Conservation (phyloP, 2,329 filamentous ascomycete species). For the Colletotrichum melonis region DNA sequence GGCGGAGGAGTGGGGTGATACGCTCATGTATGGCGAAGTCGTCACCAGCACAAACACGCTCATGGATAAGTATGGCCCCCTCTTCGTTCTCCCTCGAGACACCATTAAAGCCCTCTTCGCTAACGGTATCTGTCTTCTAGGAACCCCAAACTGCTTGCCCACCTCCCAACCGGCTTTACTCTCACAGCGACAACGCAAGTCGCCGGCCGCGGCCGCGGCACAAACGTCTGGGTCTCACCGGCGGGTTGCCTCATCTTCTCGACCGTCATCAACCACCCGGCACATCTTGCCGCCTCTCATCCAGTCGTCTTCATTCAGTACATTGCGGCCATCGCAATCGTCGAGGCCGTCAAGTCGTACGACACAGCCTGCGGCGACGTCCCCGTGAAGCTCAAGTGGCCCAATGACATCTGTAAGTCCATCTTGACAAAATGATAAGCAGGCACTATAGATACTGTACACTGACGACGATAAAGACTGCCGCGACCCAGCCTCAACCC, state of each 20-base stretch:
- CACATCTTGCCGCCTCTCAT: constrained; percentile 75
- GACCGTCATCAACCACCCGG: constrained; percentile 85
- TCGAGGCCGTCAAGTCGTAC: constrained; percentile 85
- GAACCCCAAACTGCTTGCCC: constrained; percentile 81
- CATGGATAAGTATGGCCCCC: constrained; percentile 77
- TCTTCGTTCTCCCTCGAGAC: neutral
- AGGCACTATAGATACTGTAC: no score
- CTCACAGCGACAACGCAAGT: constrained; percentile 88
- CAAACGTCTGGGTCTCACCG: constrained; percentile 95
- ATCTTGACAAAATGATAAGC: no score
- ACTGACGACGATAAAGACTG: constrained; percentile 60
- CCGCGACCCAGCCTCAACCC: constrained; percentile 68
- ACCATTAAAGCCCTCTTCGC: neutral
- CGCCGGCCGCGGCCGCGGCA: constrained; percentile 87
- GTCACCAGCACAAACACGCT: constrained; percentile 95
- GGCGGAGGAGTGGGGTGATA: constrained; percentile 77
- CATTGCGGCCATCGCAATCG: constrained; percentile 86
- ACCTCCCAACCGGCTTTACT: constrained; percentile 87
- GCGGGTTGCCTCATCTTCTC: constrained; percentile 89
- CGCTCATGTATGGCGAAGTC: constrained; percentile 89
- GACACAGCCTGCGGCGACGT: constrained; percentile 79
- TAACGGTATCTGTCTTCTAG: constrained; percentile 48
- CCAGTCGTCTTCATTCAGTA: constrained; percentile 97
- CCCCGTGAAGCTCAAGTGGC: constrained; percentile 94
- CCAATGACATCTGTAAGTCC: constrained; percentile 78